Evolutionary conservation across 495 filamentous ascomycete genomes (phyloP), one percentile per base, ranked within the genome.

Genomic region (Trichocladium antarcticum): DNA sequence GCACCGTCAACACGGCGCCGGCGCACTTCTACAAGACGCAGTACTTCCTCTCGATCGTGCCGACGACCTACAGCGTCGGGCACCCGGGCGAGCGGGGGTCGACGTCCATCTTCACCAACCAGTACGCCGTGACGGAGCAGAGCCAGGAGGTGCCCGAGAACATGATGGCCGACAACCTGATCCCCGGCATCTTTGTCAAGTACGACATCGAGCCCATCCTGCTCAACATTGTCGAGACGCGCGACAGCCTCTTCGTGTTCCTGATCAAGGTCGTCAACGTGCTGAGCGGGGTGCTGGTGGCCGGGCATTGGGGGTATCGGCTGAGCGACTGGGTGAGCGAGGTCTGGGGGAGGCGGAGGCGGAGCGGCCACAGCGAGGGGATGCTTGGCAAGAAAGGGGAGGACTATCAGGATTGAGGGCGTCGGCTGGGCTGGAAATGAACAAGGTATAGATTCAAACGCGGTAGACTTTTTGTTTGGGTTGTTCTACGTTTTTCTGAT

Each of bases 191-290:
- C 55, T 99, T 95, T 67, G 88, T 99, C 75, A 97, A 97, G 72
- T 99, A 90, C 64, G 90, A 97, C 66, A 96, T 99, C 61, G 92
- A 99, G 77, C 92, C 92, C 4, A 90, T 99, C 57, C 63, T 87
- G 56, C 70, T 99, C 24, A 80, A 82, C 20, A 80, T 99, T 45
- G 82, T 82, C 53, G 92, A 96, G 69, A 80, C 82, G 58, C 74
- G 90, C 55, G 81, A 79, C 35, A 73, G 83, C 15, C 73, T 96
- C 46, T 63, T 94, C 47, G 69, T 74, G 19, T 76, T 97, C 58
- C 32, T 88, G 31, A 75, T 99, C 56, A 77, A 89, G 60, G 63
- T 93, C 28, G 79, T 78, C 16, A 77, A 82, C 57, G 68, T 82
- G 28, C 59, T 82, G 12, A 74, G 72, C 43, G 79, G 79, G 28